Evolutionary conservation across 352 stramenopile genomes (phyloP).

Genomic region (Phytophthora multivora): DNA sequence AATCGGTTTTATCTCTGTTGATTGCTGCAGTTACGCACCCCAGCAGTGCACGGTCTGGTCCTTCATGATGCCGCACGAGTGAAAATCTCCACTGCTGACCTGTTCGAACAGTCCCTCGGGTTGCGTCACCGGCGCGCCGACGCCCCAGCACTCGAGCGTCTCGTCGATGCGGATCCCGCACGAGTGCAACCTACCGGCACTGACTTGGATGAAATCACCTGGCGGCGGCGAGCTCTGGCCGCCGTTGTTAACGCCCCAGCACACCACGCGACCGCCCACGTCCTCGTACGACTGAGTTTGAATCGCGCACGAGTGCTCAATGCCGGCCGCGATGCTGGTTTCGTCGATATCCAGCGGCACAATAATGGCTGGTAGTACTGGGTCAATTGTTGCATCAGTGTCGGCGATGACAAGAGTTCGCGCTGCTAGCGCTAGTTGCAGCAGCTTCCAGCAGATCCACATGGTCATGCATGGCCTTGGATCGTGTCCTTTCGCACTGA

Average conservation of each 20-base stretch:
- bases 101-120: constrained; percentile 79
- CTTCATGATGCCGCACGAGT: constrained; percentile 82
- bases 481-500: constrained; percentile 22
- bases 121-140: constrained; percentile 46
- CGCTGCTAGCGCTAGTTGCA: constrained; percentile 3
- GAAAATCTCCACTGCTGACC: constrained; percentile 82
- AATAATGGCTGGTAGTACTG: constrained; percentile 21
- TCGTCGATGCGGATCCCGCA: constrained; percentile 81
- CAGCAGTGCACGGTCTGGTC: constrained; percentile 80
- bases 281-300: constrained; percentile 64
- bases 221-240: constrained; percentile 57
- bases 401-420: not conserved
- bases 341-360: constrained; percentile 78
- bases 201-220: constrained; percentile 83
- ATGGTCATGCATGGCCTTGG: constrained; percentile 1
- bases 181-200: constrained; percentile 69
- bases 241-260: constrained; percentile 72
- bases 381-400: constrained; percentile 1
- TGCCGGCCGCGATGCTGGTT: constrained; percentile 72
- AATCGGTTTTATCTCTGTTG: too few species aligned
- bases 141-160: constrained; percentile 80
- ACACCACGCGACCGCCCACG: constrained; percentile 77
- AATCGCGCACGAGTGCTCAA: constrained; percentile 85
- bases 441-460: constrained; percentile 4
- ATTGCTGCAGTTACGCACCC: constrained; percentile 30